Evolutionary conservation across 805 yeast genomes (phyloP).

Genomic region (Priceomyces carsonii): DNA sequence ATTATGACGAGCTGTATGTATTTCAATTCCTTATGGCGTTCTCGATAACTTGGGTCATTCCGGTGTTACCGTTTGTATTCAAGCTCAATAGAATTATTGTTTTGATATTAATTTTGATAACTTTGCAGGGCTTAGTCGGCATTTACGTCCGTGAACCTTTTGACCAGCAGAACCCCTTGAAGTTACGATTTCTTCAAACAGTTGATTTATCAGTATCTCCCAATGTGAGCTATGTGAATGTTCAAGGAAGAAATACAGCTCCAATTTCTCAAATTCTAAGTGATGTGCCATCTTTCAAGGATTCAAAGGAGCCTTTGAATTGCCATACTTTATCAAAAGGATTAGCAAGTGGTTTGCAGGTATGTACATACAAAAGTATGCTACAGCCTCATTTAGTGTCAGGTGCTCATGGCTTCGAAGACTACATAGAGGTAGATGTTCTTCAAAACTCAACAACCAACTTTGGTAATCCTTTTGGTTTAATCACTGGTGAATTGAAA

Average conservation of each 20-base stretch:
- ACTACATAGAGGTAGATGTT: conserved; percentile 53
- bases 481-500: conserved; percentile 61
- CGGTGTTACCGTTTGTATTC: conserved; percentile 69
- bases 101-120: conserved; percentile 34
- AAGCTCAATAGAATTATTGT: conserved; percentile 59
- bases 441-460: conserved; percentile 49
- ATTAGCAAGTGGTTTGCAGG: conserved; percentile 47
- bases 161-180: conserved; percentile 62
- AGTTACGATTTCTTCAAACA: conserved; percentile 67
- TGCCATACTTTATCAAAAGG: conserved; percentile 27
- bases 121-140: conserved; percentile 37
- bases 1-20: conserved; percentile 38
- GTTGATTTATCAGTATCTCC: conserved; percentile 45
- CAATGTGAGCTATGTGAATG: conserved; percentile 39
- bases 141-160: conserved; percentile 57
- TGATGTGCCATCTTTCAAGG: conserved; percentile 67
- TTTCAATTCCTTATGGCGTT: conserved; percentile 27
- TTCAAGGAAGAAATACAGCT: conserved; percentile 53
- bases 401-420: conserved; percentile 33
- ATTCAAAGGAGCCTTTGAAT: conserved; percentile 19
- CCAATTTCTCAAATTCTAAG: conserved; percentile 44
- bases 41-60: conserved; percentile 37
- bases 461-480: conserved; percentile 55
- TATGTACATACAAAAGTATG: conserved; percentile 52
- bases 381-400: conserved; percentile 43